Percentiles rank a stretch among this genome's conserved stretches.
These are phyloP conservation scores for Ganoderma sinense DNA, from an alignment of 1,284 basidiomycete genomes.

Conservation along the genomic window DNA sequence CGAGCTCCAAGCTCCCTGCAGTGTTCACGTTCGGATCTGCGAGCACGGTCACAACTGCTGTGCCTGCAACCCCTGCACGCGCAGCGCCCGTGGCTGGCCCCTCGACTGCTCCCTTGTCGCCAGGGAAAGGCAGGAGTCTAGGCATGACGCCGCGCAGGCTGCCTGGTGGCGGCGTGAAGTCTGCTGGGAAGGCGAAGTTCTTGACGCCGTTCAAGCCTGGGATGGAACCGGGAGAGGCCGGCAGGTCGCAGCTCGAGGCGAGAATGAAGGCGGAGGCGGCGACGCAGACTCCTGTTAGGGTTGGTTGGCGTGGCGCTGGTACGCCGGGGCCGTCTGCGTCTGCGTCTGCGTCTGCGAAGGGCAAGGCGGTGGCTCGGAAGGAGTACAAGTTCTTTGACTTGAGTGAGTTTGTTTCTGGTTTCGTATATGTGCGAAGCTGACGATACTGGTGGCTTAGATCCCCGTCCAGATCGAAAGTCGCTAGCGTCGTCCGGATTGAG, in stretches of 20 bases:
- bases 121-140: slow-evolving; percentile 36
- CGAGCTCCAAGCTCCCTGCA: slow-evolving; percentile 21
- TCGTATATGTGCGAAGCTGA: neutral
- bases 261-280: slow-evolving; percentile 20
- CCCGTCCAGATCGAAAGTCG: slow-evolving; percentile 49
- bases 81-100: slow-evolving; percentile 15
- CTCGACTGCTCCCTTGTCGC: slow-evolving; percentile 33
- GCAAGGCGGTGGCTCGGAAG: slow-evolving; percentile 28
- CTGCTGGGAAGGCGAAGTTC: slow-evolving; percentile 51
- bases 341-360: slow-evolving; percentile 7
- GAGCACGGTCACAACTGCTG: slow-evolving; percentile 22
- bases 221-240: slow-evolving; percentile 61
- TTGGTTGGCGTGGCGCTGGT: slow-evolving; percentile 1
- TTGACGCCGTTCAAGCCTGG: slow-evolving; percentile 76
- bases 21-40: slow-evolving; percentile 27
- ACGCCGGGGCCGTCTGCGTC: slow-evolving; percentile 1
- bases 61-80: slow-evolving; percentile 35
- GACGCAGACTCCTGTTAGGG: slow-evolving; percentile 8
- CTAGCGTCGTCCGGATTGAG: slow-evolving; percentile 59
- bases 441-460: slow-evolving; percentile 42
- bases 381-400: slow-evolving; percentile 51
- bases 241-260: slow-evolving; percentile 44
- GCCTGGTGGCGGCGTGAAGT: slow-evolving; percentile 10
- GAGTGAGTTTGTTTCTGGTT: slow-evolving; percentile 45
- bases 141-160: slow-evolving; percentile 44